Percentiles rank a stretch among this genome's conserved stretches.
Evolutionary conservation across 257 asterid species (phyloP).

Genomic region (Ilex aquifolium): DNA sequence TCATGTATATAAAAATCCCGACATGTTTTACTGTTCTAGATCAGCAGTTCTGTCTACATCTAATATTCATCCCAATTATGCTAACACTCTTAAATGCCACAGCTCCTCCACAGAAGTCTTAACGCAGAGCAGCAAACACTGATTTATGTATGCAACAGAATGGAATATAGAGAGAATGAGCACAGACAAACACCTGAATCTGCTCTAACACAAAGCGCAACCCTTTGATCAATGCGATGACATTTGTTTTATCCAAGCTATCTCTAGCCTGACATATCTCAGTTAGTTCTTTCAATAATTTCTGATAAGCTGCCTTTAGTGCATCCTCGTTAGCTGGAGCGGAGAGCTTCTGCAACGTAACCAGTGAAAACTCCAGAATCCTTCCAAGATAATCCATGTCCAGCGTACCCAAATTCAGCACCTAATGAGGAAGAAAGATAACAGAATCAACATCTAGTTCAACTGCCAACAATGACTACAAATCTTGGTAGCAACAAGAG

Average conservation of each 20-base stretch:
- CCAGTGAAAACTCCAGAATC: constrained; percentile 64
- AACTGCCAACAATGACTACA: not conserved
- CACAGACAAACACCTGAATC: constrained; percentile 58
- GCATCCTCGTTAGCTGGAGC: constrained; percentile 77
- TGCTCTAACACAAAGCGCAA: constrained; percentile 77
- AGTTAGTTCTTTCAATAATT: constrained; percentile 54
- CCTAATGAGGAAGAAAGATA: constrained; percentile 23
- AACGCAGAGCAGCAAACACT: not conserved
- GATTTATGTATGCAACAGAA: not conserved
- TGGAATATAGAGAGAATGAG: not conserved
- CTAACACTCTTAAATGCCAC: not conserved
- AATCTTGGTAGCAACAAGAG: not conserved
- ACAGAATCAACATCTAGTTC: not conserved
- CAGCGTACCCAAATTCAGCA: constrained; percentile 54
- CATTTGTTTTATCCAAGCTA: constrained; percentile 32
- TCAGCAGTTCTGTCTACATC: not conserved
- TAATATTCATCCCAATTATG: not conserved
- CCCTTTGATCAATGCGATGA: constrained; percentile 64
- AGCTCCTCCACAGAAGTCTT: not conserved
- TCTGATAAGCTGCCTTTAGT: constrained; percentile 47
- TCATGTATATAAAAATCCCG: too few relatives aligned
- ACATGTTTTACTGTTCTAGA: too few relatives aligned
- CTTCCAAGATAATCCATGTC: constrained; percentile 64
- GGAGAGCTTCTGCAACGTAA: constrained; percentile 64
- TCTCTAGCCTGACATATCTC: constrained; percentile 32